A percentile compares a stretch with the other conserved stretches of the same genome.
These are phyloP conservation scores for Nothomitra cinnamomea DNA, from an alignment of 2,329 filamentous ascomycete species.

Conservation along the genomic window DNA sequence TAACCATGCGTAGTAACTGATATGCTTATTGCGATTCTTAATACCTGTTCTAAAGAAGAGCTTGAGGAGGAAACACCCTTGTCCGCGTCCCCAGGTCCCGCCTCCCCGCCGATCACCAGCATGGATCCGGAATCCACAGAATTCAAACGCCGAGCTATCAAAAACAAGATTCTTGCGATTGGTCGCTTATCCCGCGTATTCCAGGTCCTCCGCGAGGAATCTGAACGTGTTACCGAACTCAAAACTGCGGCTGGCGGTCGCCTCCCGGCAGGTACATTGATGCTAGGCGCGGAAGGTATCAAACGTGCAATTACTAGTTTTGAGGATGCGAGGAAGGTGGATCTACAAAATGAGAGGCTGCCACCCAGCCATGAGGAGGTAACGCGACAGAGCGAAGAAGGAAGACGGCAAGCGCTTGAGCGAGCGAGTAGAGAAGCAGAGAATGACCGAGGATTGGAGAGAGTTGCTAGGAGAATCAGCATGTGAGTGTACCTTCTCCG, in stretches of 20 bases:
- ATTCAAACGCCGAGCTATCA: constrained; percentile 90
- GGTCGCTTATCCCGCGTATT: constrained; percentile 93
- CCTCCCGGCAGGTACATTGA: constrained; percentile 84
- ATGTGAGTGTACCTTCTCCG: constrained; percentile 50
- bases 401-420: constrained; percentile 66
- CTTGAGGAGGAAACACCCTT: constrained; percentile 75
- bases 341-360: constrained; percentile 87
- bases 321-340: constrained; percentile 91
- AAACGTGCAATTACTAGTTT: constrained; percentile 96
- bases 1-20: constrained; percentile 47
- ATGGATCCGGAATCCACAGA: constrained; percentile 75
- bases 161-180: constrained; percentile 99
- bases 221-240: constrained; percentile 88
- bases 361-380: constrained; percentile 91
- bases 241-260: constrained; percentile 91
- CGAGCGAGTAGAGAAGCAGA: constrained; percentile 77
- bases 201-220: constrained; percentile 94
- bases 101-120: constrained; percentile 51
- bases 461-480: constrained; percentile 80
- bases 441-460: constrained; percentile 75
- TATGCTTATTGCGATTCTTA: constrained; percentile 96
- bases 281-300: constrained; percentile 95
- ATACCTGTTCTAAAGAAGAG: constrained; percentile 98
- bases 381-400: constrained; percentile 62
- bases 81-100: constrained; percentile 51